phyloP scores from a whole-genome alignment of 1,284 basidiomycete species.

The Moesziomyces sp. region DNA sequence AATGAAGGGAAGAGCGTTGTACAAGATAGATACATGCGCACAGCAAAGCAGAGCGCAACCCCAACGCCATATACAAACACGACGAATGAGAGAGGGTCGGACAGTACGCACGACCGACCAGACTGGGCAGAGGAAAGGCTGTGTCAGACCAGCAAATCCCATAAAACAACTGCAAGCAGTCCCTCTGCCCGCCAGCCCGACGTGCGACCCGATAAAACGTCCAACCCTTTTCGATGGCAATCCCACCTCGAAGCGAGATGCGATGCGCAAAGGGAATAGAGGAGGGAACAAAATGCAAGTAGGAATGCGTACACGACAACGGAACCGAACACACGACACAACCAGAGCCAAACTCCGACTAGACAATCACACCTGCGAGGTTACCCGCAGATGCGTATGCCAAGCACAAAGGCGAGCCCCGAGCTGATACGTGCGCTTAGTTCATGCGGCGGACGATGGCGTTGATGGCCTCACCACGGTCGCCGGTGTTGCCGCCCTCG shows the following conservation, averaged over 20 bases:
- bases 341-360: not conserved
- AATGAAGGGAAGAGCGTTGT: not conserved
- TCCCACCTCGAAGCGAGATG: not conserved
- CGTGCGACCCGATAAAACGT: conserved; percentile 12
- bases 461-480: conserved; percentile 96
- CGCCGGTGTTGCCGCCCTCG: conserved; percentile 81
- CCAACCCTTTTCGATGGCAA: conserved; percentile 17
- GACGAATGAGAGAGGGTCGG: not conserved
- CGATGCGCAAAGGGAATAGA: conserved; percentile 23
- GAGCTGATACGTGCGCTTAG: conserved; percentile 23
- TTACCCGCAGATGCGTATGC: not conserved
- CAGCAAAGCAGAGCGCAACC: not conserved
- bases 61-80: not conserved
- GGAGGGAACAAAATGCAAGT: conserved; percentile 22
- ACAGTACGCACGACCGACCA: not conserved
- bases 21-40: not conserved
- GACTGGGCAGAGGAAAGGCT: not conserved
- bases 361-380: conserved; percentile 1
- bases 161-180: conserved; percentile 17
- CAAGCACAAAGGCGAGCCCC: not conserved
- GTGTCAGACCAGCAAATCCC: conserved; percentile 34
- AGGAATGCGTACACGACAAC: conserved; percentile 21
- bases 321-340: conserved; percentile 13
- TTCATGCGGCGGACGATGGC: conserved; percentile 93
- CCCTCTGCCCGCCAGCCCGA: not conserved